Percentiles rank a stretch among this genome's conserved stretches.
Conservation (phyloP, 2,329 filamentous ascomycete genomes). For the Pseudofabraea citricarpa region DNA sequence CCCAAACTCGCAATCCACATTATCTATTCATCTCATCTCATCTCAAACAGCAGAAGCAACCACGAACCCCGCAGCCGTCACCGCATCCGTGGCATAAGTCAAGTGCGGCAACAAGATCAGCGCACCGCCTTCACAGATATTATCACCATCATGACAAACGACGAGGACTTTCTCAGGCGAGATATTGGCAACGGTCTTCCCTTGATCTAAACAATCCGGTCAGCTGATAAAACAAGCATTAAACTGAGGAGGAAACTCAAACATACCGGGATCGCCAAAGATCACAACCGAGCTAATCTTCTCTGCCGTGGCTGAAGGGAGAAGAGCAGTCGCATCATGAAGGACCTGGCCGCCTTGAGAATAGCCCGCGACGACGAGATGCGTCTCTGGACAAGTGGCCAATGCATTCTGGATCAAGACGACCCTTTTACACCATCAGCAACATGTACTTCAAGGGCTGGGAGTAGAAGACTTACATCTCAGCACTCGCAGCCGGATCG, state of each 20-base stretch:
- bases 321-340: conserved; percentile 31
- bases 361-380: conserved; percentile 35
- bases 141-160: conserved; percentile 44
- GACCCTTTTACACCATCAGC: conserved; percentile 11
- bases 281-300: conserved; percentile 35
- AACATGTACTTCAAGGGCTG: neutral
- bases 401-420: conserved; percentile 27
- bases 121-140: conserved; percentile 43
- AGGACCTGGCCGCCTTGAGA: conserved; percentile 41
- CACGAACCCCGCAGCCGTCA: conserved; percentile 32
- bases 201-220: conserved; percentile 19
- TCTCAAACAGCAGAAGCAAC: neutral
- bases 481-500: conserved; percentile 16
- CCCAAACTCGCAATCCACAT: no score
- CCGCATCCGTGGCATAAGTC: conserved; percentile 32
- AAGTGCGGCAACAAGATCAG: conserved; percentile 35
- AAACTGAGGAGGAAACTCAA: conserved; percentile 4
- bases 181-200: conserved; percentile 18
- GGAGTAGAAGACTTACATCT: conserved; percentile 18
- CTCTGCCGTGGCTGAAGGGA: conserved; percentile 21
- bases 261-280: conserved; percentile 37
- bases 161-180: conserved; percentile 30
- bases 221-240: no score
- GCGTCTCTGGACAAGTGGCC: conserved; percentile 31
- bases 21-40: neutral